Evolutionary conservation across 192 early-diverging fungal species (phyloP), one percentile per base, ranked within the genome.

Genomic region (Backusella macrospora): DNA sequence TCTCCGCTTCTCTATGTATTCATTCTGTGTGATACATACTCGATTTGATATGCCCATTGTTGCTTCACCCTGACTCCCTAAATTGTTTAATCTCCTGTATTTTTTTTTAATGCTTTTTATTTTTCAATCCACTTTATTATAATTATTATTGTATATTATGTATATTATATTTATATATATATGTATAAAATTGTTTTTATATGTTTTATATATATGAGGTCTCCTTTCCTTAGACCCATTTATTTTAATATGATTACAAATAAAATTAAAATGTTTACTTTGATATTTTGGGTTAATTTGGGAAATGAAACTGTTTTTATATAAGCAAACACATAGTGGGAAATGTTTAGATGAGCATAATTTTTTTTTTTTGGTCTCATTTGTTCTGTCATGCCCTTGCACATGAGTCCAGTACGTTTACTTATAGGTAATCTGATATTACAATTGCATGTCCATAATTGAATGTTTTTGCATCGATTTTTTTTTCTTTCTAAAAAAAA

Each of bases 1-100:
- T 21, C 9, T 66, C 21, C 65, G 21, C 40, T 59, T 18, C n/a
- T 52, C 10, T 26, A 59, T 59, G 52, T 21, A 26, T 21, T 9
- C 18, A 8, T 49, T 49, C 48, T 49, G 48, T 59, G 18, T 23
- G 52, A 18, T 59, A 23, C 52, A 59, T 23, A 26, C 26, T 59
- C 26, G 26, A 59, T 59, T 59, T 59, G 52, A 59, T 59, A 59
- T 59, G 52, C 26, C 52, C 52, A 59, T 59, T 59, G 23, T 59
- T 9, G 26, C 23, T 21, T 23, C 23, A 59, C n/a, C 52, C 21
- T 59, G 26, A 26, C 52, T 26, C 18, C 52, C 26, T 59, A 26
- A 59, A 26, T 59, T 59, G 52, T 59, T 59, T 59, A 59, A 10
- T 23, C 52, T 26, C 52, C 52, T 59, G 52, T 59, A 59, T 59